Conservation (phyloP, 768 basidiomycete species). For the Agaricus sinodeliciosus region DNA sequence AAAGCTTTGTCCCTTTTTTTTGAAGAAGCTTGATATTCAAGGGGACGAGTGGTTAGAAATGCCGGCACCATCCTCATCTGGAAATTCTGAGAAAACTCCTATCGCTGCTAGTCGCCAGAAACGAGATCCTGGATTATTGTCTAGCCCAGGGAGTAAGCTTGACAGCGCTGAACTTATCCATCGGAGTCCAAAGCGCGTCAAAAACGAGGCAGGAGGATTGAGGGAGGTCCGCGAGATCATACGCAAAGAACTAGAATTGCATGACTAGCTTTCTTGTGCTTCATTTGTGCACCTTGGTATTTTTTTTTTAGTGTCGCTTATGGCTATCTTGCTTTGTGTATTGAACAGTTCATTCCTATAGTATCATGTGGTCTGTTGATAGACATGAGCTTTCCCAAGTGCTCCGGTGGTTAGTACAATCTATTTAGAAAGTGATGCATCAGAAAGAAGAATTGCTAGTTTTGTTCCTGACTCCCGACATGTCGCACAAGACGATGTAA, state of each 20-base stretch:
- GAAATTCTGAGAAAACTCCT: conserved; percentile 10
- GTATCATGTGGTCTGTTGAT: neutral
- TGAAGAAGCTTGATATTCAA: conserved; percentile 54
- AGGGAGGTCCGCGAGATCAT: conserved; percentile 80
- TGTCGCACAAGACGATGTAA: no score
- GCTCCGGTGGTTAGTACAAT: no score
- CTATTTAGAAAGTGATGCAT: no score
- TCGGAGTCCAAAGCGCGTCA: conserved; percentile 69
- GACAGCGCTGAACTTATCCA: conserved; percentile 59
- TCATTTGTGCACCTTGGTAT: conserved; percentile 17
- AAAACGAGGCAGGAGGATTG: conserved; percentile 64
- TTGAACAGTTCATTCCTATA: no score
- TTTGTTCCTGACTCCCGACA: no score
- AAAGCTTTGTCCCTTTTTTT: conserved; percentile 75
- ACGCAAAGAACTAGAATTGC: conserved; percentile 66
- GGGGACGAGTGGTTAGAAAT: conserved; percentile 57
- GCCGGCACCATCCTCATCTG: conserved; percentile 38
- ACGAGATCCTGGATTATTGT: conserved; percentile 30
- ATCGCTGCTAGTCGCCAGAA: conserved; percentile 35
- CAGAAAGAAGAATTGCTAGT: no score
- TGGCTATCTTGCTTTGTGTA: no score
- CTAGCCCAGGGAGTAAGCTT: conserved; percentile 42
- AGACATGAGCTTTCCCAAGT: neutral
- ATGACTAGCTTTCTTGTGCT: conserved; percentile 41
- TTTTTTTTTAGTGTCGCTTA: conserved; percentile 9